Evolutionary conservation across 352 stramenopile genomes (phyloP), one percentile per base, ranked within the genome.

Genomic region (Vaucheria bursata): DNA sequence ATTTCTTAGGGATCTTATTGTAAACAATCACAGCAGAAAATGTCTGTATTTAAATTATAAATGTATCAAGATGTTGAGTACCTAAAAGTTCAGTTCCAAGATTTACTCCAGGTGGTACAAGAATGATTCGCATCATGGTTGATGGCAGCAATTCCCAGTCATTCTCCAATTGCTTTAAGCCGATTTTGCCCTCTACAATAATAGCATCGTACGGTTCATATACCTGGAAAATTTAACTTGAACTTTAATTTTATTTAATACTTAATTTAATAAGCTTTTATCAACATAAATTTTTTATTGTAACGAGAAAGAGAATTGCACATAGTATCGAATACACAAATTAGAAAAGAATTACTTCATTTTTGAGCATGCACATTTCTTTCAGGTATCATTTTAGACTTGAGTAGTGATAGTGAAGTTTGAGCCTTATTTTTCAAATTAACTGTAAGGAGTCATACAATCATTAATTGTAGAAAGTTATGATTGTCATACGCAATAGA

Each of bases 181-280:
- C 76, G n/a, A 40, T 50, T 3, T 45, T 33, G 52, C 76, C 76
- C 40, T 81, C 76, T 34, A 81, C 76, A 8, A 69, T 38, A 8
- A 69, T 8, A 18, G 59, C 59, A 29, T 69, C 59, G 59, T 29
- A 69, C 76, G 71, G 45, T 8, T 36, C 8, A 25, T 2, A 76
- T 29, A 32, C 36, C 49, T 35, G 25, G 77, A 25, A 35, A 5
- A 50, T 50, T 5, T 12, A 50, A 50, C 40, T 8, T 32, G 39
- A 6, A 4, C 7, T 6, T n/a, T 4, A 4, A 36, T 8, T 49
- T n/a, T 7, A 32, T 8, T 8, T 4, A 5, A 12, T n/a, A 76
- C 53, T 8, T 76, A n/a, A 8, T 12, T 7, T 37, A 6, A 69
- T 6, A 69, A 32, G 29, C 29, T 31, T 37, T 73, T 75, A 52